phyloP scores from a whole-genome alignment of 257 asterid species.

The Leonotis leonurus region DNA sequence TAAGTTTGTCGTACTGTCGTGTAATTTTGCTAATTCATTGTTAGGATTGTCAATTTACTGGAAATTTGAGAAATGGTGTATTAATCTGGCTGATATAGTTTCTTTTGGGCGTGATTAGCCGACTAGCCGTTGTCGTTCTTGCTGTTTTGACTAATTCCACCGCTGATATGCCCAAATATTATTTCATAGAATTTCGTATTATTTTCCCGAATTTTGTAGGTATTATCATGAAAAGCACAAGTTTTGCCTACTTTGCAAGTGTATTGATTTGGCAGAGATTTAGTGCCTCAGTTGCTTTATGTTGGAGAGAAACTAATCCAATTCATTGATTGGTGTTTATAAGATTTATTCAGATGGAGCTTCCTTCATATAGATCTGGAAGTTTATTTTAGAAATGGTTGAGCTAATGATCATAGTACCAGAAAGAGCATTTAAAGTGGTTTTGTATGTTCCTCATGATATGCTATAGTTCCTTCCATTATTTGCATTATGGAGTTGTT shows the following conservation, averaged over 20 bases:
- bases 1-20: neutral
- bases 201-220: neutral
- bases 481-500: neutral
- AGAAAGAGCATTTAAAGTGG: neutral
- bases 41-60: neutral
- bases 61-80: neutral
- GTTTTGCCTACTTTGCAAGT: too few species aligned
- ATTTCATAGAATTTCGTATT: neutral
- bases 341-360: neutral
- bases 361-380: neutral
- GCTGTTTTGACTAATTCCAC: neutral
- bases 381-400: neutral
- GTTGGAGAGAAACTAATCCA: too few species aligned
- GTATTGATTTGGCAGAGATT: too few species aligned
- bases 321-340: too few species aligned
- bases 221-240: too few species aligned
- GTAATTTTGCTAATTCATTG: neutral
- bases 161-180: neutral
- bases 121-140: neutral
- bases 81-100: neutral
- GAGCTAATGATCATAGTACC: neutral
- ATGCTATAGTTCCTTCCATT: neutral
- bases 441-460: neutral
- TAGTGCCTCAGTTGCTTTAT: too few species aligned
- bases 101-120: neutral